Evolutionary conservation across 2,329 filamentous ascomycete genomes (phyloP).

Genomic region (Pseudogymnoascus sp.): DNA sequence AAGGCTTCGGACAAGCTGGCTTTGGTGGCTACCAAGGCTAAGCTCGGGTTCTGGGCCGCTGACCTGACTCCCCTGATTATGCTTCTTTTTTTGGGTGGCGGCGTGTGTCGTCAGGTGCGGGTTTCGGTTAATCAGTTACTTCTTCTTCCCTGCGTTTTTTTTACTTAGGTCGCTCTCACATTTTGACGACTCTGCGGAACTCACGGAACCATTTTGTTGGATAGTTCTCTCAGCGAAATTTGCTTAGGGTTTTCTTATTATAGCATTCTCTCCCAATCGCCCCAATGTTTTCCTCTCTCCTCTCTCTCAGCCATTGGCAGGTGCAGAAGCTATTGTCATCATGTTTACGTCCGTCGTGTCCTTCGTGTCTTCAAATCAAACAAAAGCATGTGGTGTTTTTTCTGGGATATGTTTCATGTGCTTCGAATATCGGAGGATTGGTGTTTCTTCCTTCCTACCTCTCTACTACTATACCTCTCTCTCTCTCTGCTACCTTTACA

Average conservation of each 20-base stretch:
- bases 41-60: constrained; percentile 9
- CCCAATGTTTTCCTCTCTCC: background rate
- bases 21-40: constrained; percentile 57
- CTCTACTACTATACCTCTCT: background rate
- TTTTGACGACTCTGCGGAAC: background rate
- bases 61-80: background rate
- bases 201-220: constrained; percentile 13
- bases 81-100: background rate
- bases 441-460: background rate
- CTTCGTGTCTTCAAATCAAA: background rate
- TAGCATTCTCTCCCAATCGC: constrained; percentile 1
- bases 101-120: constrained; percentile 3
- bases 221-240: constrained; percentile 11
- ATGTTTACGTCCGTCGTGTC: background rate
- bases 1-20: constrained; percentile 53
- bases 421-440: background rate
- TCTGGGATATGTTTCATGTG: constrained; percentile 5
- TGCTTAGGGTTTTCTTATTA: constrained; percentile 11
- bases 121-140: background rate
- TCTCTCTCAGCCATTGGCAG: background rate
- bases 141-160: background rate
- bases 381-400: constrained; percentile 1
- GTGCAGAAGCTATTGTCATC: background rate
- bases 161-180: background rate
- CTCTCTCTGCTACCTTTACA: background rate